These are phyloP conservation scores for Amaranthus hypochondriacus DNA, from an alignment of 148 eudicot genomes.

Conservation along the genomic window DNA sequence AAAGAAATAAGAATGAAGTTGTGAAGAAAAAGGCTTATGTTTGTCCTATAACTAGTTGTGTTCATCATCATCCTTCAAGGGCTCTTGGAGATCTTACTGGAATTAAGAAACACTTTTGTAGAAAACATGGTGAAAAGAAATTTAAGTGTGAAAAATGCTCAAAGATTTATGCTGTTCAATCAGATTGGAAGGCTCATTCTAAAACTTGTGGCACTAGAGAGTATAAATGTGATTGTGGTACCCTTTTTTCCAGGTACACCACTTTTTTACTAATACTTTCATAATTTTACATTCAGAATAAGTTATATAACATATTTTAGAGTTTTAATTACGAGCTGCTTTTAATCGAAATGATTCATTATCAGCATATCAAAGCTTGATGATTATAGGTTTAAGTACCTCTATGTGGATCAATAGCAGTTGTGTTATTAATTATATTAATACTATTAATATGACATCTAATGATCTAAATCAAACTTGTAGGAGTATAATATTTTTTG, in stretches of 20 bases:
- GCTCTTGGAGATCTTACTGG: conserved; percentile 97
- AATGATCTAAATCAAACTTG: too few relatives aligned
- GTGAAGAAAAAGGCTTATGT: conserved; percentile 69
- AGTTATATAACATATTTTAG: too few relatives aligned
- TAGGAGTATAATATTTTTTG: too few relatives aligned
- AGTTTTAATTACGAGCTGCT: too few relatives aligned
- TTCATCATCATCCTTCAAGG: conserved; percentile 83
- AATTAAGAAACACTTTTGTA: conserved; percentile 80
- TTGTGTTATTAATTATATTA: too few relatives aligned
- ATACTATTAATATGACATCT: too few relatives aligned
- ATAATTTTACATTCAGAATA: background rate
- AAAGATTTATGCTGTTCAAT: conserved; percentile 85
- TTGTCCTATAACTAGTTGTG: conserved; percentile 78
- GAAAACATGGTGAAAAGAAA: conserved; percentile 95
- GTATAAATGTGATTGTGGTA: conserved; percentile 94
- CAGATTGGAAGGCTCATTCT: conserved; percentile 96
- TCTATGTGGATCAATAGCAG: too few relatives aligned
- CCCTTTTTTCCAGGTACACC: conserved; percentile 74
- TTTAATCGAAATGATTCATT: too few relatives aligned
- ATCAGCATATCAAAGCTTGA: too few relatives aligned
- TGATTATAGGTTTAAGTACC: too few relatives aligned
- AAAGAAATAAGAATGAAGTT: conserved; percentile 43
- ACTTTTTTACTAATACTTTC: background rate
- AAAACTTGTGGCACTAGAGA: conserved; percentile 91
- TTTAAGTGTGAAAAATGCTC: conserved; percentile 87